A percentile compares a stretch with the other conserved stretches of the same genome.
These are phyloP conservation scores for Colletotrichum plurivorum DNA, from an alignment of 2,329 filamentous ascomycete genomes.

Conservation along the genomic window DNA sequence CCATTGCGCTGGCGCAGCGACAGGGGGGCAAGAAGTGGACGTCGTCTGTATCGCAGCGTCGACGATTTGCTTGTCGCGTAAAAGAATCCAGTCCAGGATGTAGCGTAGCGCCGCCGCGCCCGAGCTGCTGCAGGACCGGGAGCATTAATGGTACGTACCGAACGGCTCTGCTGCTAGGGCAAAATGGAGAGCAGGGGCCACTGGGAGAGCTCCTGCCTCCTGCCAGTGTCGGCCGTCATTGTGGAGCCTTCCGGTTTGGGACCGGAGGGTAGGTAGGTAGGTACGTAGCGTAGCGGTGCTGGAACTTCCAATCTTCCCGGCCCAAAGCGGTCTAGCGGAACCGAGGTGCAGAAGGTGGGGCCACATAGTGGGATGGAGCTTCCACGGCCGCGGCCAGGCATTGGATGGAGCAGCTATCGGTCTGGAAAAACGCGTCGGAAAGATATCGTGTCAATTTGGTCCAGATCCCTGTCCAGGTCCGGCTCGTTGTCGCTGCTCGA, in stretches of 20 bases:
- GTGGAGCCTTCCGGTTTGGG: neutral
- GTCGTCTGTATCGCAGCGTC: conserved; percentile 15
- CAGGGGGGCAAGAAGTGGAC: neutral
- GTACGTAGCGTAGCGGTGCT: too few relatives aligned
- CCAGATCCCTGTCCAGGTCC: conserved; percentile 29
- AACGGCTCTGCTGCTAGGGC: neutral
- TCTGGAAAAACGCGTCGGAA: conserved; percentile 42
- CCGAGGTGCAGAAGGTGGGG: conserved; percentile 1
- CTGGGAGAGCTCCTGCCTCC: conserved; percentile 13
- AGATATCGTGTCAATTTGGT: conserved; percentile 43
- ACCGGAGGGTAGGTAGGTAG: neutral
- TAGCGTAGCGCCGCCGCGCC: too few relatives aligned
- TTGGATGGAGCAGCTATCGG: conserved; percentile 12
- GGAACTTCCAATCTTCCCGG: neutral
- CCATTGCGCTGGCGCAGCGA: conserved; percentile 28
- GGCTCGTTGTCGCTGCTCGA: conserved; percentile 32
- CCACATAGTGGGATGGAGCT: conserved; percentile 1
- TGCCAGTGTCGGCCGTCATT: conserved; percentile 6
- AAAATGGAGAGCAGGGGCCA: conserved; percentile 16
- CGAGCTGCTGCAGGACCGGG: neutral
- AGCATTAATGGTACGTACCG: conserved; percentile 25
- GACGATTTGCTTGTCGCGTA: conserved; percentile 30
- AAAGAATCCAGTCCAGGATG: conserved; percentile 21
- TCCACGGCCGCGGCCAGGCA: neutral
- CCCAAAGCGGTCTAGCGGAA: neutral